phyloP scores from a whole-genome alignment of 495 filamentous ascomycete species.

The Aspergillus coremiiformis region DNA sequence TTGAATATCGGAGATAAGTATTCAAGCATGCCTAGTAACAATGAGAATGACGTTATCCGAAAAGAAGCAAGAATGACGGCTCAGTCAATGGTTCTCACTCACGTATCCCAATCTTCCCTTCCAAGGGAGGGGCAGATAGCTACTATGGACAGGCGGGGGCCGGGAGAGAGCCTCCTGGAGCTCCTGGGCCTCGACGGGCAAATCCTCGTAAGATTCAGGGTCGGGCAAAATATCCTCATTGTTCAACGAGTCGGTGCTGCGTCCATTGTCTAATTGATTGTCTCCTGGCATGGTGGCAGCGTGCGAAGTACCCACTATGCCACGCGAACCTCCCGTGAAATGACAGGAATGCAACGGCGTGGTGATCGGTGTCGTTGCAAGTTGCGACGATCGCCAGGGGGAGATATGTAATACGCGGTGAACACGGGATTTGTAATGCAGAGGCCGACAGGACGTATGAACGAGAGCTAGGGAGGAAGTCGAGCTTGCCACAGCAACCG shows the following conservation, averaged over 20 bases:
- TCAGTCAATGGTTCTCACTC: slow-evolving; percentile 20
- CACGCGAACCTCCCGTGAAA: slow-evolving; percentile 1
- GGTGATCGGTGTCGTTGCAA: slow-evolving; percentile 4
- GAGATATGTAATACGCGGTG: slow-evolving; percentile 6
- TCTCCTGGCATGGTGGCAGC: neutral
- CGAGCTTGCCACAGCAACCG: slow-evolving; percentile 15
- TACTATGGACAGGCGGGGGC: slow-evolving; percentile 74
- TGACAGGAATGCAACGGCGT: neutral
- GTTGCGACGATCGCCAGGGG: slow-evolving; percentile 1
- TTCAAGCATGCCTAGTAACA: slow-evolving; percentile 69
- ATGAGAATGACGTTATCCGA: slow-evolving; percentile 11
- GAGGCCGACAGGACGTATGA: slow-evolving; percentile 11
- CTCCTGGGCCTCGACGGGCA: slow-evolving; percentile 35
- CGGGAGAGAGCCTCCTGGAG: slow-evolving; percentile 47
- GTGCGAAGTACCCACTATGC: neutral
- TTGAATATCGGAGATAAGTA: slow-evolving; percentile 82
- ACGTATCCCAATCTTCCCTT: slow-evolving; percentile 90
- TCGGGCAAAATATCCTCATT: slow-evolving; percentile 21
- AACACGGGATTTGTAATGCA: neutral
- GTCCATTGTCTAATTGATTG: neutral
- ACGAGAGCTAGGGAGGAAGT: slow-evolving; percentile 7
- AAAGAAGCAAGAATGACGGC: neutral
- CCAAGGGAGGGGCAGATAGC: slow-evolving; percentile 84
- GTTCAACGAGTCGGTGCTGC: neutral
- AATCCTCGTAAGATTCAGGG: slow-evolving; percentile 43